Evolutionary conservation across 2,329 filamentous ascomycete species (phyloP), one percentile per base, ranked within the genome.

Genomic region (Xylariaceae sp.): DNA sequence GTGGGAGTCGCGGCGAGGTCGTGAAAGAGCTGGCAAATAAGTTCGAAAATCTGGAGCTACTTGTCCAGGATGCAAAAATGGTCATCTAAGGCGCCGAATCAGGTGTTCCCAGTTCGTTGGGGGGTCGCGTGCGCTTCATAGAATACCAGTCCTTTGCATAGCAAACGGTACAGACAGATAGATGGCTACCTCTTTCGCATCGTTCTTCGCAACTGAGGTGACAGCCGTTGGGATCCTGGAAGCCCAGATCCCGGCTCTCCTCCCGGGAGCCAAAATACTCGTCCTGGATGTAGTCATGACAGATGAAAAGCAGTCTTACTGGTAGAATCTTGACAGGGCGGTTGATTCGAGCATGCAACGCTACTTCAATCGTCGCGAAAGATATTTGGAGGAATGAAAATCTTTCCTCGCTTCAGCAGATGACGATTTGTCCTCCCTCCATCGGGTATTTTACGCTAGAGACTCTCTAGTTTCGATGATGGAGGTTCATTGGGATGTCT

Each of bases 181-280:
- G 55, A 60, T 21, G 52, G 56, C 11, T 58, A 55, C 40, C 50
- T 55, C 42, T 53, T 59, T 29, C 56, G 55, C 36, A 48, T 54
- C 45, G 25, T 55, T 37, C 19, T 62, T 19, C 59, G 45, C 17
- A 45, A 21, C 29, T 58, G 56, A 55, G 33, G 19, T 22, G 55
- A 61, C 21, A 54, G 53, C 50, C 34, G 34, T 58, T 46, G n/a
- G 39, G 3, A 57, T 56, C 36, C 41, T 60, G 42, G 48, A 55
- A 45, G 55, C 55, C 3, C 55, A 53, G 29, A 51, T 60, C 29
- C 57, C 57, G 1, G 54, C 43, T 14, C 50, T 62, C 25, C 42
- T 35, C 20, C 43, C 45, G 6, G 55, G 51, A 4, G 47, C 54
- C 37, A 55, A 53, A 37, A 44, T 62, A 33, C 48, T 60, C 11